Percentiles rank a stretch among this genome's conserved stretches.
Evolutionary conservation across 1,284 basidiomycete species (phyloP).

Genomic region (Pseudozyma hubeiensis): DNA sequence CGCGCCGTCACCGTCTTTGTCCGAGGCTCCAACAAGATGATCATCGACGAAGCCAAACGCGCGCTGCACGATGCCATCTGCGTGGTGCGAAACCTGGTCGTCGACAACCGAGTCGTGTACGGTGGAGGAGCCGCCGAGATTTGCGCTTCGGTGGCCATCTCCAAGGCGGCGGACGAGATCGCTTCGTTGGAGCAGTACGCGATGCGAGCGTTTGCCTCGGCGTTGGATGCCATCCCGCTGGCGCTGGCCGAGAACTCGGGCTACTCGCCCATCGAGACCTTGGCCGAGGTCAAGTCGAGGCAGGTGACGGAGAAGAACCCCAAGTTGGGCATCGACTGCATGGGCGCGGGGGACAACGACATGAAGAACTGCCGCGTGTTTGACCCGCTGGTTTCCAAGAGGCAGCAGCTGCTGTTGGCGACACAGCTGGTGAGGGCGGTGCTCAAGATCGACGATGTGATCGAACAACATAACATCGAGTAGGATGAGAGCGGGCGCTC

Average conservation of each 20-base stretch:
- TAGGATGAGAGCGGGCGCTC: conserved; percentile 1
- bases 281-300: conserved; percentile 91
- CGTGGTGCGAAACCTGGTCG: conserved; percentile 92
- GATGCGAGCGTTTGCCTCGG: conserved; percentile 96
- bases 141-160: conserved; percentile 90
- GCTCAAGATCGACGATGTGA: conserved; percentile 69
- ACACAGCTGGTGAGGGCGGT: conserved; percentile 80
- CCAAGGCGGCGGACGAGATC: conserved; percentile 93
- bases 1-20: conserved; percentile 98
- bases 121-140: conserved; percentile 98
- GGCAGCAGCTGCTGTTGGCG: conserved; percentile 96
- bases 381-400: conserved; percentile 95
- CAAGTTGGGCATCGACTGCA: conserved; percentile 91
- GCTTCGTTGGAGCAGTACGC: conserved; percentile 98
- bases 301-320: conserved; percentile 90
- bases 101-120: conserved; percentile 96
- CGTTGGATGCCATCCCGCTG: conserved; percentile 90
- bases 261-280: conserved; percentile 92
- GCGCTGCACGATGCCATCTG: conserved; percentile 97
- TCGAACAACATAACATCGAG: conserved; percentile 63
- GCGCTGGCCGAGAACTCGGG: conserved; percentile 98
- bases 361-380: conserved; percentile 98
- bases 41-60: conserved; percentile 95
- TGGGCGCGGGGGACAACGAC: conserved; percentile 79
- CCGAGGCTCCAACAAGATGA: conserved; percentile 97